Conservation (phyloP, 2,329 filamentous ascomycete genomes). For the Neophaeococcomyces mojaviensis region DNA sequence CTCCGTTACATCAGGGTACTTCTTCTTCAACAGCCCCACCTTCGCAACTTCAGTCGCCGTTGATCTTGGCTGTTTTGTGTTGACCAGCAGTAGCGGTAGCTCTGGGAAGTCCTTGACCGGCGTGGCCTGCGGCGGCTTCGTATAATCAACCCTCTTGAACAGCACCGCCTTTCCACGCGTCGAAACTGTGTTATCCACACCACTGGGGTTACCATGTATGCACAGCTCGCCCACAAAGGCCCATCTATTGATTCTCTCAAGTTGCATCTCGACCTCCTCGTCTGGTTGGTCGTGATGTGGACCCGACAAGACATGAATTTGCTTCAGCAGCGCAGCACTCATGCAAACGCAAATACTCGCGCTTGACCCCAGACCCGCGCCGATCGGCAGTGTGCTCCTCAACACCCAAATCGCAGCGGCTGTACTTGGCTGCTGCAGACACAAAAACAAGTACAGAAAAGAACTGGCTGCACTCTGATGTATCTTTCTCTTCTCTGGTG, state of each 20-base stretch:
- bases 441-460: conserved; percentile 90
- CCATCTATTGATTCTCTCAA: conserved; percentile 96
- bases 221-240: conserved; percentile 95
- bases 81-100: conserved; percentile 78
- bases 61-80: conserved; percentile 81
- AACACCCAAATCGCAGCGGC: conserved; percentile 81
- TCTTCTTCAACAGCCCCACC: conserved; percentile 63
- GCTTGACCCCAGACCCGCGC: conserved; percentile 83
- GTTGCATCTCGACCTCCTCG: conserved; percentile 78
- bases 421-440: conserved; percentile 70
- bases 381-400: conserved; percentile 87
- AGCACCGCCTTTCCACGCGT: conserved; percentile 90
- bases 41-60: conserved; percentile 82
- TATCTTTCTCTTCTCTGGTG: conserved; percentile 70
- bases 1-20: conserved; percentile 69
- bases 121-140: conserved; percentile 66
- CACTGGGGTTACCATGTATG: conserved; percentile 93
- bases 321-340: conserved; percentile 72
- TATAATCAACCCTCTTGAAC: conserved; percentile 73
- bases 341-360: conserved; percentile 91
- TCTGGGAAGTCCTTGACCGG: conserved; percentile 84
- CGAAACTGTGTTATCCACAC: conserved; percentile 93
- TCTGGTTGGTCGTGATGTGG: conserved; percentile 86
- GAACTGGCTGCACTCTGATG: conserved; percentile 73
- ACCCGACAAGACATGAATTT: conserved; percentile 78